Conservation (phyloP, 1,284 basidiomycete genomes). For the Microbotryum intermedium region DNA sequence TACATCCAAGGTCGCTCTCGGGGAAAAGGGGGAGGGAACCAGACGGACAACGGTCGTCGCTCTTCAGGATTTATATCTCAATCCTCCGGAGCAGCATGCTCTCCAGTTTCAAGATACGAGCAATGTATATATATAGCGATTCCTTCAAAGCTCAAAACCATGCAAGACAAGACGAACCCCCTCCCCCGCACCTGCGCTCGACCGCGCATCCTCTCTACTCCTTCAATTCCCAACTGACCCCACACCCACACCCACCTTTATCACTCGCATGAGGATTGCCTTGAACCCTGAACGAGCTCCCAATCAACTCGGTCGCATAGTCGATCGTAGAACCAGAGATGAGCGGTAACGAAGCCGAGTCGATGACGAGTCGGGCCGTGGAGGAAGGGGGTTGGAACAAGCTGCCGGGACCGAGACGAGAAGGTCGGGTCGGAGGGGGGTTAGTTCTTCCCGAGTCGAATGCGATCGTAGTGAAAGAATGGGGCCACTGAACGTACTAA, state of each 20-base stretch:
- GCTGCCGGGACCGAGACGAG: constrained; percentile 4
- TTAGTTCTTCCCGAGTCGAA: neutral
- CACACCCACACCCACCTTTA: constrained; percentile 78
- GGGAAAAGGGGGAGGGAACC: no score
- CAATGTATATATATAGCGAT: neutral
- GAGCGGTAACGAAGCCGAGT: constrained; percentile 67
- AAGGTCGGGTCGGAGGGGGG: neutral
- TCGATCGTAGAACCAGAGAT: constrained; percentile 77
- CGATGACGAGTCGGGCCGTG: constrained; percentile 52
- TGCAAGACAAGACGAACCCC: neutral
- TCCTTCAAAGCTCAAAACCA: neutral
- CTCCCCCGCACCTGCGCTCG: no score
- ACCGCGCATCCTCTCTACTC: neutral
- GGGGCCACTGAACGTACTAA: constrained; percentile 51
- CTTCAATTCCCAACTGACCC: constrained; percentile 50
- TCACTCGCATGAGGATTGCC: constrained; percentile 72
- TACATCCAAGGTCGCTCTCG: neutral
- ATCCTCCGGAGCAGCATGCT: no score
- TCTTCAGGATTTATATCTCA: no score
- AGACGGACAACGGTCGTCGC: no score
- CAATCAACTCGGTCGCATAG: constrained; percentile 83
- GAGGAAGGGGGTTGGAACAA: constrained; percentile 11
- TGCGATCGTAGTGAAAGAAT: neutral
- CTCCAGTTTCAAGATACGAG: no score
- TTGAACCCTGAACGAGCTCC: constrained; percentile 66